Percentiles rank a stretch among this genome's conserved stretches.
Conservation (phyloP, 1,284 basidiomycete species). For the Cronartium ribicola region DNA sequence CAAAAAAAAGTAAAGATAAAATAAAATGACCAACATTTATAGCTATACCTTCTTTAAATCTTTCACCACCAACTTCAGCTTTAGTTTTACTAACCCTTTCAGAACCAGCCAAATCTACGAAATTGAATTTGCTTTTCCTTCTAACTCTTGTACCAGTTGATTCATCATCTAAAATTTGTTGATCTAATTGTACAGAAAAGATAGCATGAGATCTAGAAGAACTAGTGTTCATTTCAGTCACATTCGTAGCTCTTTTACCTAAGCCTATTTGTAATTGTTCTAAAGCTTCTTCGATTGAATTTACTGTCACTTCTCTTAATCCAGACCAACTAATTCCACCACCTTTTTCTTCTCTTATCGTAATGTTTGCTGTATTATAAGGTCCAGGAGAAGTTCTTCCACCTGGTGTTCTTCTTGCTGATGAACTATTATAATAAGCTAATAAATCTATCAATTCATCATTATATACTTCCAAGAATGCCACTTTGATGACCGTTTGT, state of each 20-base stretch:
- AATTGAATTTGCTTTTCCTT: slow-evolving; percentile 31
- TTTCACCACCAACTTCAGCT: slow-evolving; percentile 17
- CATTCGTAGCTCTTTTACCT: slow-evolving; percentile 2
- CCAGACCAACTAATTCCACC: slow-evolving; percentile 18
- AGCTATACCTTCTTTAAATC: slow-evolving; percentile 38
- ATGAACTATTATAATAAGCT: neutral
- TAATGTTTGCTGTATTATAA: neutral
- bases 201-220: slow-evolving; percentile 39
- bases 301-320: slow-evolving; percentile 5
- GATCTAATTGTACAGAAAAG: slow-evolving; percentile 17
- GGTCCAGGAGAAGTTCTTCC: neutral
- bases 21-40: slow-evolving; percentile 23
- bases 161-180: neutral
- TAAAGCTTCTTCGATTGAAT: neutral
- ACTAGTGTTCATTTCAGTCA: slow-evolving; percentile 15
- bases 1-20: neutral
- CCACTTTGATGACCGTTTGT: neutral
- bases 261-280: slow-evolving; percentile 13
- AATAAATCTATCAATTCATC: slow-evolving; percentile 34
- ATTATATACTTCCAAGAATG: slow-evolving; percentile 39
- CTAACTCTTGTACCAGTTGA: neutral
- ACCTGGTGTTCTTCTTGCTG: neutral
- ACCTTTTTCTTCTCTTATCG: slow-evolving; percentile 5
- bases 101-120: slow-evolving; percentile 35
- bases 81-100: slow-evolving; percentile 27